A percentile compares a stretch with the other conserved stretches of the same genome.
phyloP scores from a whole-genome alignment of 2,329 filamentous ascomycete genomes.

The Daldinia sp. region DNA sequence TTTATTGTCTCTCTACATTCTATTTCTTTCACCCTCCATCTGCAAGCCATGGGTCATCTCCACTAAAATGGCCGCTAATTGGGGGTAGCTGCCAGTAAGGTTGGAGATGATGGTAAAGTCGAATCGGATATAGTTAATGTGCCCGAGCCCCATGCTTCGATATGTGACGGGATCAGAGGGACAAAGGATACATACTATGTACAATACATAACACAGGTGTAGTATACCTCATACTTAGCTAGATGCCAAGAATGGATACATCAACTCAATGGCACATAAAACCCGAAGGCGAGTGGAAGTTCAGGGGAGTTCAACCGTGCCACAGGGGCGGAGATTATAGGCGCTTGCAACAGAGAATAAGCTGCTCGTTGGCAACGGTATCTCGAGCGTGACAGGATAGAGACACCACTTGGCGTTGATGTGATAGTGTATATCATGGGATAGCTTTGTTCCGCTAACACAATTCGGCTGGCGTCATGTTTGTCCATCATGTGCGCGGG shows the following conservation, averaged over 20 bases:
- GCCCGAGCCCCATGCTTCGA: conserved; percentile 29
- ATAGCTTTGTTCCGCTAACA: conserved; percentile 13
- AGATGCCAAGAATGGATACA: conserved; percentile 21
- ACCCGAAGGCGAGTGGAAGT: conserved; percentile 16
- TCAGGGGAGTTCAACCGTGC: conserved; percentile 19
- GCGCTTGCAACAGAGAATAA: conserved; percentile 32
- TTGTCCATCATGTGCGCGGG: conserved; percentile 14
- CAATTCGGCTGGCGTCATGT: conserved; percentile 16
- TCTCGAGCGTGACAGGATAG: conserved; percentile 22
- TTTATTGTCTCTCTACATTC: conserved; percentile 11
- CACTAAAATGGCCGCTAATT: conserved; percentile 31
- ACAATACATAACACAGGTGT: conserved; percentile 20
- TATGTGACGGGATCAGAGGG: conserved; percentile 35
- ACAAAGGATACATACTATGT: conserved; percentile 18
- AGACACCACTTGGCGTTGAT: conserved; percentile 33
- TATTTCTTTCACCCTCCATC: conserved; percentile 20
- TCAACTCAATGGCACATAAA: conserved; percentile 20
- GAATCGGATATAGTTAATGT: conserved; percentile 37
- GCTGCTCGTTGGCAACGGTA: conserved; percentile 14
- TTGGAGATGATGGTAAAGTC: conserved; percentile 37
- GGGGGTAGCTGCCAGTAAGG: conserved; percentile 34
- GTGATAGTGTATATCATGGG: conserved; percentile 27
- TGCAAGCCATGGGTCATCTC: conserved; percentile 33
- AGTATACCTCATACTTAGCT: neutral
- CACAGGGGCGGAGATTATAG: conserved; percentile 29